A percentile compares a stretch with the other conserved stretches of the same genome.
phyloP scores from a whole-genome alignment of 169 alveolate species.

The Plasmodium gallinaceum region DNA sequence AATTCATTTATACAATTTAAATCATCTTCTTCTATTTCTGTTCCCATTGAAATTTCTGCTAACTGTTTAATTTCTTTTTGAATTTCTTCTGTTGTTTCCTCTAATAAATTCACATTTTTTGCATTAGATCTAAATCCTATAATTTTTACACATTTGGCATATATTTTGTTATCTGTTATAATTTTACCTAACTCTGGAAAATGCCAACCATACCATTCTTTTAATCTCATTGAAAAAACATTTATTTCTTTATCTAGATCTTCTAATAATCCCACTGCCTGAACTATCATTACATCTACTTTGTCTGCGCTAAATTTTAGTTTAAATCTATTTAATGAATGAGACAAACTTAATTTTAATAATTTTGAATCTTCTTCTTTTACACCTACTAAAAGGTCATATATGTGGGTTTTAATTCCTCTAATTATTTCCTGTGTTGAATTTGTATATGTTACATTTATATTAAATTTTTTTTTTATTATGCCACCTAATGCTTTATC shows the following conservation, averaged over 20 bases:
- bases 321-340: slow-evolving; percentile 95
- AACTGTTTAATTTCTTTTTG: slow-evolving; percentile 97
- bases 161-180: slow-evolving; percentile 94
- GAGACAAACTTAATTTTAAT: slow-evolving; percentile 89
- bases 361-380: slow-evolving; percentile 86
- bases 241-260: slow-evolving; percentile 98
- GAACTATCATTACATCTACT: slow-evolving; percentile 99
- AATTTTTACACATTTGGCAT: slow-evolving; percentile 92
- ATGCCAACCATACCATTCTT: slow-evolving; percentile 99
- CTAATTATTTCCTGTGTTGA: slow-evolving; percentile 90
- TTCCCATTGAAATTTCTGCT: slow-evolving; percentile 99
- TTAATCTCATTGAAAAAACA: slow-evolving; percentile 99
- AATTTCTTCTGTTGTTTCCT: slow-evolving; percentile 94
- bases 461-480: slow-evolving; percentile 90
- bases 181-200: slow-evolving; percentile 99
- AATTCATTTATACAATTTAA: slow-evolving; percentile 93
- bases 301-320: slow-evolving; percentile 98
- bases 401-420: slow-evolving; percentile 89
- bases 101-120: slow-evolving; percentile 85
- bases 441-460: slow-evolving; percentile 88
- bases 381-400: slow-evolving; percentile 89
- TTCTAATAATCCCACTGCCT: slow-evolving; percentile 98
- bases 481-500: slow-evolving; percentile 92
- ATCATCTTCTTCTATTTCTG: slow-evolving; percentile 98
- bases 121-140: slow-evolving; percentile 93